phyloP scores from a whole-genome alignment of 805 yeast species.

The Tetrapisispora phaffii region DNA sequence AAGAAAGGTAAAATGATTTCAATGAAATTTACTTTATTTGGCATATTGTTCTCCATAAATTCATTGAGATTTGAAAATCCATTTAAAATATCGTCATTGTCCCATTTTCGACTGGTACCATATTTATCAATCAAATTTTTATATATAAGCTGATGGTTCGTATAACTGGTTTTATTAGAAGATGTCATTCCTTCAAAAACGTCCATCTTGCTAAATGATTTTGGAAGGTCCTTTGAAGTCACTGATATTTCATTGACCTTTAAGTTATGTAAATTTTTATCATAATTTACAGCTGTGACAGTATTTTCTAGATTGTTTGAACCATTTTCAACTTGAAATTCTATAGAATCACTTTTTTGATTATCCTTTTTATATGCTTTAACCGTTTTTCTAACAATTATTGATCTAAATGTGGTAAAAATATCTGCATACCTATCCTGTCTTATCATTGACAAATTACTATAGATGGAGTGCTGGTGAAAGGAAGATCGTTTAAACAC shows the following conservation, averaged over 20 bases:
- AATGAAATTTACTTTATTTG: conserved; percentile 12
- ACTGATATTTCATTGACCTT: neutral
- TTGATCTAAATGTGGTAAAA: conserved; percentile 14
- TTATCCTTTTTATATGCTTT: conserved; percentile 5
- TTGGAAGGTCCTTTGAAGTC: neutral
- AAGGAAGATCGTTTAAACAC: conserved; percentile 24
- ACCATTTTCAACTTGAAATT: neutral
- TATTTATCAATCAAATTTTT: conserved; percentile 21
- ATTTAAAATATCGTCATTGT: neutral
- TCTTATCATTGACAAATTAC: conserved; percentile 19
- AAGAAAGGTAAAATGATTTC: conserved; percentile 17
- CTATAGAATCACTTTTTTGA: neutral
- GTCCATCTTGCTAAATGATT: neutral
- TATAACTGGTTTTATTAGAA: conserved; percentile 6
- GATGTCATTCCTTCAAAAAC: neutral
- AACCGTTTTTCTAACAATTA: conserved; percentile 17
- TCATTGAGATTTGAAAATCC: conserved; percentile 3
- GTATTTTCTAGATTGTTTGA: neutral
- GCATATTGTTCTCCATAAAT: conserved; percentile 10
- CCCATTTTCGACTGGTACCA: conserved; percentile 17
- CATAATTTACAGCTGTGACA: too few relatives aligned
- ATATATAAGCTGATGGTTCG: conserved; percentile 15
- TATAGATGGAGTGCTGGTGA: conserved; percentile 15
- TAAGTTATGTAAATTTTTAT: neutral
- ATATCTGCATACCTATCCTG: conserved; percentile 22